Evolutionary conservation across 345 rosid genomes (phyloP), one percentile per base, ranked within the genome.

Genomic region (Syzygium oleosum): DNA sequence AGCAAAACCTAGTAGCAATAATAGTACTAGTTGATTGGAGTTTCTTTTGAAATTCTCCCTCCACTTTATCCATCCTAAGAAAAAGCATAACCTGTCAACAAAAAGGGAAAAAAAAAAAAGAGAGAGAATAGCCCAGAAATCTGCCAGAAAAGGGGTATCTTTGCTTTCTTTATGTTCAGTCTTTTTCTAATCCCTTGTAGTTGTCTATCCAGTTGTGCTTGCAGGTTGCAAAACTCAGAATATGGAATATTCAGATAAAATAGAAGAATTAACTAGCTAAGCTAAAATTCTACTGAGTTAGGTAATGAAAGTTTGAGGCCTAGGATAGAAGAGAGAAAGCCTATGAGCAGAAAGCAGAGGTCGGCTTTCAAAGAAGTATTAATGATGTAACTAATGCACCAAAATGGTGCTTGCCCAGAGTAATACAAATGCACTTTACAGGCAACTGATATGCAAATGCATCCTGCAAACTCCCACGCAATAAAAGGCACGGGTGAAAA

Each of bases 101-200:
- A 61, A 22, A 38, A 15, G 27, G 83, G n/a, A n/a, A n/a, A 43
- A 84, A 46, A 85, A 84, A 80, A 85, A 85, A 65, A 55, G 25
- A 85, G 46, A 34, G 17, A 84, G n/a, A 68, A 53, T 19, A 85
- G 85, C 52, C 34, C 27, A 43, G 55, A 78, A 86, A 43, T 77
- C 78, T 86, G 80, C 54, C 85, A 88, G 88, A 84, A 73, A 89
- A 85, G 87, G 29, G 77, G 87, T 46, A 49, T 49, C 86, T 63
- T 87, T 53, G 59, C 80, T 89, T 92, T 86, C 89, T 89, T 89
- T 29, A 73, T 54, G 85, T 86, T 85, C 87, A 73, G 83, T 38
- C 83, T 38, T 88, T 56, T 41, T 65, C 86, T 83, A 22, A 65
- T 91, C 89, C 84, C 92, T 89, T 85, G 84, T 27, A 84, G 84